Evolutionary conservation across 78 protist species (phyloP).

Genomic region (Chrysochromulina tobinii): DNA sequence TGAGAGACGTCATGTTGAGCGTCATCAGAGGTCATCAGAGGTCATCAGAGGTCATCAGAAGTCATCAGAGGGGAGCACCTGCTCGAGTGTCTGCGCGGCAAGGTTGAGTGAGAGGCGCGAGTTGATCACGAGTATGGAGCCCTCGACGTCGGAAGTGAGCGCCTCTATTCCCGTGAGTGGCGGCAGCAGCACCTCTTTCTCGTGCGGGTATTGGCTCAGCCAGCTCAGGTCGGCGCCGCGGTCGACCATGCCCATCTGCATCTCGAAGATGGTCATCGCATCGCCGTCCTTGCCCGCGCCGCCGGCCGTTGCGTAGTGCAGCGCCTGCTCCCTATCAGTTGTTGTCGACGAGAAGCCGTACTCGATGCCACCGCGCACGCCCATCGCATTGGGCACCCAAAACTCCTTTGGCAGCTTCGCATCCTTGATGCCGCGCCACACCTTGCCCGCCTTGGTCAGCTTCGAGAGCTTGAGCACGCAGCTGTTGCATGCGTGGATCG

Average conservation of each 20-base stretch:
- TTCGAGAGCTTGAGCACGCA: constrained; percentile 13
- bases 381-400: background rate
- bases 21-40: too few species aligned
- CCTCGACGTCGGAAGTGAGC: background rate
- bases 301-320: background rate
- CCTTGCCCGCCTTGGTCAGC: background rate
- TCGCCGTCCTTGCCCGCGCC: background rate
- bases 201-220: constrained; percentile 31
- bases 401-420: constrained; percentile 1
- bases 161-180: constrained; percentile 24
- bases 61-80: background rate
- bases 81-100: background rate
- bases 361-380: constrained; percentile 24
- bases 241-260: constrained; percentile 32
- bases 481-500: constrained; percentile 22
- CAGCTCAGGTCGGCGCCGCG: constrained; percentile 34
- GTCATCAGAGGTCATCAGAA: too few species aligned
- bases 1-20: background rate
- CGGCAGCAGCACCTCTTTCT: constrained; percentile 27
- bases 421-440: constrained; percentile 18
- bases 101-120: background rate
- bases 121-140: background rate
- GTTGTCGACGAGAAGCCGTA: constrained; percentile 12
- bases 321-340: background rate
- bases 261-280: constrained; percentile 6